Percentiles rank a stretch among this genome's conserved stretches.
Evolutionary conservation across 768 basidiomycete species (phyloP).

Genomic region (Russula sp.): DNA sequence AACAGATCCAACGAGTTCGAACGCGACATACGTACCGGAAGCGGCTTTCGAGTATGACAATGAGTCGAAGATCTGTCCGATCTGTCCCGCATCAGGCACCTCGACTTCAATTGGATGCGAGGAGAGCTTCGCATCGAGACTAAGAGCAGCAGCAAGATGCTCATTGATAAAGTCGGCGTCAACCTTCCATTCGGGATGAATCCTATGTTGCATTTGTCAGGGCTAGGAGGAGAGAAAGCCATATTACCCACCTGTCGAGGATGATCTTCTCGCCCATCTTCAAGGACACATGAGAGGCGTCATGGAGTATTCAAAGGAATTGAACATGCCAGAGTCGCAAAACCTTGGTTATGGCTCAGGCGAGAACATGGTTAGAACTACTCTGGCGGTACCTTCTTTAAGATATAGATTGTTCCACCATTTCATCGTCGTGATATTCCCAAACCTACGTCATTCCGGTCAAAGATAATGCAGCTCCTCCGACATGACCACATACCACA

Average conservation of each 20-base stretch:
- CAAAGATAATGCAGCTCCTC: not conserved
- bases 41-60: constrained; percentile 84
- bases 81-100: constrained; percentile 79
- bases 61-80: constrained; percentile 76
- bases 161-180: constrained; percentile 75
- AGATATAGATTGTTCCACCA: constrained; percentile 87
- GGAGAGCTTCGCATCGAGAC: constrained; percentile 76
- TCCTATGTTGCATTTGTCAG: constrained; percentile 34
- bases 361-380: constrained; percentile 5
- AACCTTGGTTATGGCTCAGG: constrained; percentile 63
- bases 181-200: constrained; percentile 84
- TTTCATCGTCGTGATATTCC: constrained; percentile 89
- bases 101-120: constrained; percentile 93
- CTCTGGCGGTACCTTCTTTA: constrained; percentile 67
- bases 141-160: constrained; percentile 70
- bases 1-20: not conserved
- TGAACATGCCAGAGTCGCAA: constrained; percentile 60
- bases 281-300: constrained; percentile 9
- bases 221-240: not conserved
- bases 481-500: constrained; percentile 46
- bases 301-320: constrained; percentile 18
- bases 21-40: constrained; percentile 43
- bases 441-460: constrained; percentile 51
- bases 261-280: constrained; percentile 48
- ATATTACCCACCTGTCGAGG: constrained; percentile 3